A percentile compares a stretch with the other conserved stretches of the same genome.
Evolutionary conservation across 1,284 basidiomycete genomes (phyloP).

Genomic region (Hemileia vastatrix): DNA sequence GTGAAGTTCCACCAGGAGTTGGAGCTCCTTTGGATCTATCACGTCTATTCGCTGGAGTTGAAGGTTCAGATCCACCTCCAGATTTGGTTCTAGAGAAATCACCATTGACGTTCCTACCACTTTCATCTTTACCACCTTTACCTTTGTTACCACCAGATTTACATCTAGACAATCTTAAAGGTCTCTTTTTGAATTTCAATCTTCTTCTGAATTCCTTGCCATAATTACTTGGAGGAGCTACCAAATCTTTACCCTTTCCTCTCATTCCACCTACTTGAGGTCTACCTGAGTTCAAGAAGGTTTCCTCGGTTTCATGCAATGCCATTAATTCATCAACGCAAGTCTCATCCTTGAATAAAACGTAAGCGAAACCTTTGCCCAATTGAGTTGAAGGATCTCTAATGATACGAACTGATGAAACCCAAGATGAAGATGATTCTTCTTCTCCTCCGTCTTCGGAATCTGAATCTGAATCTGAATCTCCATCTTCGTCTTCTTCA

Average conservation of each 20-base stretch:
- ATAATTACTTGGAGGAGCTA: background rate
- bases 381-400: conserved; percentile 86
- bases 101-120: background rate
- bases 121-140: conserved; percentile 21
- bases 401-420: conserved; percentile 73
- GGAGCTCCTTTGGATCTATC: conserved; percentile 35
- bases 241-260: conserved; percentile 16
- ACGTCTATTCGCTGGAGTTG: conserved; percentile 6
- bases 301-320: conserved; percentile 36
- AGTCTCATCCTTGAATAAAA: conserved; percentile 68
- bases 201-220: conserved; percentile 36
- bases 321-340: conserved; percentile 38
- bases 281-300: conserved; percentile 27
- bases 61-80: conserved; percentile 5
- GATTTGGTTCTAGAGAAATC: conserved; percentile 21
- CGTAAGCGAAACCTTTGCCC: conserved; percentile 96
- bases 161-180: conserved; percentile 38
- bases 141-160: conserved; percentile 28
- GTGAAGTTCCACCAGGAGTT: conserved; percentile 39
- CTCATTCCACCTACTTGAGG: conserved; percentile 14
- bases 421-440: conserved; percentile 52
- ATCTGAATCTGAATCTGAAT: conserved; percentile 26
- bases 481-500: conserved; percentile 11
- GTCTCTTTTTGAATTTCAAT: conserved; percentile 37
- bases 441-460: conserved; percentile 5